Evolutionary conservation across 495 filamentous ascomycete genomes (phyloP).

Genomic region (Podospora anserina): DNA sequence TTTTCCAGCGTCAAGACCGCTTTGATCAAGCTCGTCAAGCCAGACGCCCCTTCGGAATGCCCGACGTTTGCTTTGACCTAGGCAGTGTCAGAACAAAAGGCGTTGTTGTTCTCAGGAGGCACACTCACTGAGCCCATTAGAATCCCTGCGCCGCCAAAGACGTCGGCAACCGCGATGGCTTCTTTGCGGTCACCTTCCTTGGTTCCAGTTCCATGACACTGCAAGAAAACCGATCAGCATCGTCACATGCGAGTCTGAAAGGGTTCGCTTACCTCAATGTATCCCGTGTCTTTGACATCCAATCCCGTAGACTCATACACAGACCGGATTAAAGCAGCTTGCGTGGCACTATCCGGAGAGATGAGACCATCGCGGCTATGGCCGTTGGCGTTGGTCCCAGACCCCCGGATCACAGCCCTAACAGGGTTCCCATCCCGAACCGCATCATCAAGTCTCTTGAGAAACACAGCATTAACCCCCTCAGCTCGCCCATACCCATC

Average conservation of each 20-base stretch:
- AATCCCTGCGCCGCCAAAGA: conserved; percentile 13
- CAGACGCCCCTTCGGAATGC: conserved; percentile 51
- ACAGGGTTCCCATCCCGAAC: conserved; percentile 47
- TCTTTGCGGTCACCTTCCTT: neutral
- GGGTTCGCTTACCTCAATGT: conserved; percentile 6
- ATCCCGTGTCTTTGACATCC: conserved; percentile 13
- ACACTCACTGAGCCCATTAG: neutral
- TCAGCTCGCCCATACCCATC: conserved; percentile 58
- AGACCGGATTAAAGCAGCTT: conserved; percentile 46
- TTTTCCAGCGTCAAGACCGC: conserved; percentile 45
- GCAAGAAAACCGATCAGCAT: conserved; percentile 30
- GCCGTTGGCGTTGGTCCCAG: conserved; percentile 50
- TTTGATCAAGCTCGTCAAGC: conserved; percentile 55
- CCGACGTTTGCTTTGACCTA: neutral
- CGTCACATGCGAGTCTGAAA: neutral
- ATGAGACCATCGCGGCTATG: conserved; percentile 42
- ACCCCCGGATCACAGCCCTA: conserved; percentile 52
- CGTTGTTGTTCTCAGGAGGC: too few species aligned
- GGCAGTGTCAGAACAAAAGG: neutral
- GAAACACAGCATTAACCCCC: conserved; percentile 38
- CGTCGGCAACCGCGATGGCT: conserved; percentile 23
- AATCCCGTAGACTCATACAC: conserved; percentile 33
- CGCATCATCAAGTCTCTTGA: conserved; percentile 52
- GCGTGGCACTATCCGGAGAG: conserved; percentile 45
- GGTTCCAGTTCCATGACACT: conserved; percentile 46